phyloP scores from a whole-genome alignment of 768 basidiomycete species.

The Boletus pseudo-olivaceus region DNA sequence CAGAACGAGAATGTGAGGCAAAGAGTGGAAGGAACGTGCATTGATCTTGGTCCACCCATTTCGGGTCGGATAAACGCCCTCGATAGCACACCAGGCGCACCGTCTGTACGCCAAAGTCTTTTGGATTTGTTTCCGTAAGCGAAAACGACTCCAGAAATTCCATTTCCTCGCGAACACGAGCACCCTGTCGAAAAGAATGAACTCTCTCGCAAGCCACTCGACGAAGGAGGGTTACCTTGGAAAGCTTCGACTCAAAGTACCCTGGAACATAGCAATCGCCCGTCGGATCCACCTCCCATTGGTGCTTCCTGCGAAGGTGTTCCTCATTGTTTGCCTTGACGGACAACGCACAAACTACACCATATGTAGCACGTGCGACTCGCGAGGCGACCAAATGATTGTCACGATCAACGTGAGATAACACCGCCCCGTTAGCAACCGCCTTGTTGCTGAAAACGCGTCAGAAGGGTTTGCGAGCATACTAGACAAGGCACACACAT shows the following conservation, averaged over 20 bases:
- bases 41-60: constrained; percentile 16
- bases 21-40: not conserved
- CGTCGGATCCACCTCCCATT: constrained; percentile 9
- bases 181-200: not conserved
- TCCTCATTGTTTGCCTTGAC: constrained; percentile 1
- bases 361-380: constrained; percentile 6
- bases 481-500: not conserved
- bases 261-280: constrained; percentile 11
- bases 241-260: constrained; percentile 12
- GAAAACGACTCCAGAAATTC: constrained; percentile 12
- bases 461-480: not conserved
- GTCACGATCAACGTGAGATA: constrained; percentile 2
- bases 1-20: not conserved
- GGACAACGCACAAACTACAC: constrained; percentile 1
- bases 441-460: constrained; percentile 1
- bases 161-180: not conserved
- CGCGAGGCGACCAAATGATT: not conserved
- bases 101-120: constrained; percentile 1
- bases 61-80: constrained; percentile 4
- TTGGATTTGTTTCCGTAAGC: not conserved
- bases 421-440: constrained; percentile 7
- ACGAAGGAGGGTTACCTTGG: not conserved
- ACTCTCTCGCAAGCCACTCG: not conserved
- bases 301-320: constrained; percentile 3
- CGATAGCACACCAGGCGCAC: constrained; percentile 9